A percentile compares a stretch with the other conserved stretches of the same genome.
These are phyloP conservation scores for Lasiodiplodia sp. DNA, from an alignment of 2,329 filamentous ascomycete species.

Conservation along the genomic window DNA sequence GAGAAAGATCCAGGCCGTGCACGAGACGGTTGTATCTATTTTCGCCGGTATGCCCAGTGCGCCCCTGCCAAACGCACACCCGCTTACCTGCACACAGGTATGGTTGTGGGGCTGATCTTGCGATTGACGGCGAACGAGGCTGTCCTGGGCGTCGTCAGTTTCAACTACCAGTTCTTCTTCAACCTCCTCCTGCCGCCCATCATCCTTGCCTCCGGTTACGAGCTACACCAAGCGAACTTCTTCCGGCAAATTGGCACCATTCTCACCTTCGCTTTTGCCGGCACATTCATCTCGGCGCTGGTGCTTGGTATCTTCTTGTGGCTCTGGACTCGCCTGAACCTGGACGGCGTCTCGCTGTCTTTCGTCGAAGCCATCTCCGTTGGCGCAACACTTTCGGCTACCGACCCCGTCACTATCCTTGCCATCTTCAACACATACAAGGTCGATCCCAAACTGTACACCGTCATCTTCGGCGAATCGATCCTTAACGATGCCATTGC, in stretches of 20 bases:
- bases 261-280: slow-evolving; percentile 94
- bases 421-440: slow-evolving; percentile 99
- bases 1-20: slow-evolving; percentile 95
- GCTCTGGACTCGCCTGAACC: slow-evolving; percentile 85
- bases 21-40: slow-evolving; percentile 98
- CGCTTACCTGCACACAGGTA: slow-evolving; percentile 65
- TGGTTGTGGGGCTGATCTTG: slow-evolving; percentile 91
- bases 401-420: slow-evolving; percentile 95
- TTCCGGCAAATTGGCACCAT: slow-evolving; percentile 98
- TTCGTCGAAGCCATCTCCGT: slow-evolving; percentile 98
- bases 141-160: slow-evolving; percentile 90
- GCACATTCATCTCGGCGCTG: slow-evolving; percentile 96
- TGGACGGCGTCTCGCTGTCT: slow-evolving; percentile 83
- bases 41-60: slow-evolving; percentile 74
- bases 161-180: slow-evolving; percentile 99
- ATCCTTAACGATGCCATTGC: slow-evolving; percentile 98
- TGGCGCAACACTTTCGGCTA: slow-evolving; percentile 93
- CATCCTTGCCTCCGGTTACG: slow-evolving; percentile 95
- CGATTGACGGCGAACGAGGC: slow-evolving; percentile 81
- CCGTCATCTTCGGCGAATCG: slow-evolving; percentile 97
- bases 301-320: slow-evolving; percentile 89
- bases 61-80: slow-evolving; percentile 29
- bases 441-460: slow-evolving; percentile 98
- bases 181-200: slow-evolving; percentile 98
- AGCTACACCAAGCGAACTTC: slow-evolving; percentile 98